Percentiles rank a stretch among this genome's conserved stretches.
Evolutionary conservation across 345 rosid genomes (phyloP).

Genomic region (Abelmoschus esculentus): DNA sequence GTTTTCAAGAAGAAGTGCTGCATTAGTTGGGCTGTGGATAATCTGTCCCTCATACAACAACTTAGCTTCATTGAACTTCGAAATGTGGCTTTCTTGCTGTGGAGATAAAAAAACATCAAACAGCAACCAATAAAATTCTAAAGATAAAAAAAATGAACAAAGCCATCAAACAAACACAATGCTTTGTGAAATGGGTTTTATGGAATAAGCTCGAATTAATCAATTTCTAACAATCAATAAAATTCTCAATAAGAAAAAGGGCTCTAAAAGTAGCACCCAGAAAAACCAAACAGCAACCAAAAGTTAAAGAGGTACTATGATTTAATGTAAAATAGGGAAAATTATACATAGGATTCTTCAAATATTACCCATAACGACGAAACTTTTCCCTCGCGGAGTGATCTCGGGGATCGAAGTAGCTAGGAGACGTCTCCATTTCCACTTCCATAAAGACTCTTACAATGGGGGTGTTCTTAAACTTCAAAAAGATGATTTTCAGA

Average conservation of each 20-base stretch:
- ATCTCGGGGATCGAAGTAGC: conserved; percentile 63
- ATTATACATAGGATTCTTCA: neutral
- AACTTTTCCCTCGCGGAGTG: conserved; percentile 61
- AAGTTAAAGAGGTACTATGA: neutral
- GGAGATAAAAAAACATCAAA: too few relatives aligned
- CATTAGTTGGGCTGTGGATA: conserved; percentile 86
- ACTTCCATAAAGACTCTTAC: conserved; percentile 33
- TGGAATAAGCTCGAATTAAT: neutral
- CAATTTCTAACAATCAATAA: neutral
- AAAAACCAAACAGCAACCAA: neutral
- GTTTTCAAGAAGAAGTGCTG: conserved; percentile 85
- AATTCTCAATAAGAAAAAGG: neutral
- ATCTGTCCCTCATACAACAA: conserved; percentile 64
- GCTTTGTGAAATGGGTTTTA: neutral
- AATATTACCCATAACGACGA: conserved; percentile 80
- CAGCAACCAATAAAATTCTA: too few relatives aligned
- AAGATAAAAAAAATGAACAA: neutral
- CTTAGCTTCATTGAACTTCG: conserved; percentile 54
- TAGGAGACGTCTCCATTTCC: conserved; percentile 76
- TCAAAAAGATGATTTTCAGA: neutral
- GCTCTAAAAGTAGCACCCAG: neutral
- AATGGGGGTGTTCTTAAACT: neutral
- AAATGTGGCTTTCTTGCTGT: conserved; percentile 33
- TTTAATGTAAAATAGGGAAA: neutral
- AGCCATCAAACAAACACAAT: neutral